Conservation (phyloP, 108 stramenopile species). For the Fragilaria crotonensis region DNA sequence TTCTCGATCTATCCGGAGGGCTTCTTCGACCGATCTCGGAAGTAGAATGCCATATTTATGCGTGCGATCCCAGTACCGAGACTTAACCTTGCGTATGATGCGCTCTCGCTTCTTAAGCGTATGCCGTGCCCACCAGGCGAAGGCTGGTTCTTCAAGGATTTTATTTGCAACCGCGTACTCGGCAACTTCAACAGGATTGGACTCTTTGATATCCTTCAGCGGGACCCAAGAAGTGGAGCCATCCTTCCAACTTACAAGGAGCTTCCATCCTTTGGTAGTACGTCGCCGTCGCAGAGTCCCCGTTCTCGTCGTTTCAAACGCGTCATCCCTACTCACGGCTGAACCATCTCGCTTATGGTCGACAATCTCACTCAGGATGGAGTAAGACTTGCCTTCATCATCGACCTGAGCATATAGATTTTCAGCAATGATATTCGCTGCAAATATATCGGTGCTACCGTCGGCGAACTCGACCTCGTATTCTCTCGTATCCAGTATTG, state of each 20-base stretch:
- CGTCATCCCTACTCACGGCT: conserved; percentile 16
- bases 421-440: conserved; percentile 40
- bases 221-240: conserved; percentile 20
- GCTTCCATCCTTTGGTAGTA: too few species aligned
- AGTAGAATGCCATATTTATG: too few species aligned
- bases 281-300: not conserved
- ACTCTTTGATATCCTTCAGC: conserved; percentile 25
- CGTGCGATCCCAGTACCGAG: conserved; percentile 7
- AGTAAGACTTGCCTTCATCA: not conserved
- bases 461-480: conserved; percentile 33
- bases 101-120: conserved; percentile 6
- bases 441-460: conserved; percentile 11
- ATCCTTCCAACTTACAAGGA: too few species aligned
- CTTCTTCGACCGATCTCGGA: conserved; percentile 19
- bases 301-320: conserved; percentile 7
- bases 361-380: conserved; percentile 11
- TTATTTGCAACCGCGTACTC: too few species aligned
- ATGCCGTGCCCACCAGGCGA: conserved; percentile 28
- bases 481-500: conserved; percentile 17
- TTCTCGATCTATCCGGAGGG: conserved; percentile 16
- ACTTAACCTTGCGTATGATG: conserved; percentile 19
- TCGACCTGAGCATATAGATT: conserved; percentile 23
- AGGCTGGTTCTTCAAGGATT: conserved; percentile 32
- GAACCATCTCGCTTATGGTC: conserved; percentile 21
- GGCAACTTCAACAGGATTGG: conserved; percentile 21